Conservation (phyloP, 2,329 filamentous ascomycete genomes). For the Fusarium papillatum region DNA sequence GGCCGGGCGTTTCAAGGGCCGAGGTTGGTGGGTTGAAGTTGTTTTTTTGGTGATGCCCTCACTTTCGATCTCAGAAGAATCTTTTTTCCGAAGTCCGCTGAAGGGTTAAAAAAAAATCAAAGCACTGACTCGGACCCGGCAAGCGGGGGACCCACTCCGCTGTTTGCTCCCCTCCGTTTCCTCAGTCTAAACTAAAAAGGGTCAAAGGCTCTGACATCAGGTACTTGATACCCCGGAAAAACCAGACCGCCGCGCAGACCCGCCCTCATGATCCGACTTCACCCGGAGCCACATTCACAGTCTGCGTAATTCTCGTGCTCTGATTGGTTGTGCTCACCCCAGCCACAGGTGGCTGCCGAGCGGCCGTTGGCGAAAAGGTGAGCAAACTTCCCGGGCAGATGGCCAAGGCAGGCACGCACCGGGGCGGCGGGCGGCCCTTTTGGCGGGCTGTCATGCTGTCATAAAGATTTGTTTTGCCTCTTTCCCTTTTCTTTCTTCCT, state of each 20-base stretch:
- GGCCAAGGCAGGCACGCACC: neutral
- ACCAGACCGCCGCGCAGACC: constrained; percentile 20
- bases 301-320: constrained; percentile 48
- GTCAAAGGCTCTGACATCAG: neutral
- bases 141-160: constrained; percentile 34
- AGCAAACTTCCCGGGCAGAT: constrained; percentile 13
- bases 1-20: neutral
- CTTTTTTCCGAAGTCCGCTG: constrained; percentile 40
- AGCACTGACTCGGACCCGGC: constrained; percentile 5
- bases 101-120: constrained; percentile 6
- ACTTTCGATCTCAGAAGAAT: constrained; percentile 34
- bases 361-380: constrained; percentile 22
- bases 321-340: constrained; percentile 52
- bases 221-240: constrained; percentile 42
- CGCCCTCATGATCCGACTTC: constrained; percentile 49
- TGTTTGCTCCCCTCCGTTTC: neutral
- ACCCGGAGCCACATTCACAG: constrained; percentile 46
- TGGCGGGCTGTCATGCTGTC: constrained; percentile 53
- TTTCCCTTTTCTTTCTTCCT: constrained; percentile 41
- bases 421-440: constrained; percentile 1
- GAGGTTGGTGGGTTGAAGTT: constrained; percentile 22
- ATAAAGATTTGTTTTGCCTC: constrained; percentile 55
- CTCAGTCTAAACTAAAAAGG: constrained; percentile 2
- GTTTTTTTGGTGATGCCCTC: constrained; percentile 32
- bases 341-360: constrained; percentile 39